Percentiles rank a stretch among this genome's conserved stretches.
These are phyloP conservation scores for Oryza longistaminata DNA, from an alignment of 176 grass and related monocot species.

Conservation along the genomic window DNA sequence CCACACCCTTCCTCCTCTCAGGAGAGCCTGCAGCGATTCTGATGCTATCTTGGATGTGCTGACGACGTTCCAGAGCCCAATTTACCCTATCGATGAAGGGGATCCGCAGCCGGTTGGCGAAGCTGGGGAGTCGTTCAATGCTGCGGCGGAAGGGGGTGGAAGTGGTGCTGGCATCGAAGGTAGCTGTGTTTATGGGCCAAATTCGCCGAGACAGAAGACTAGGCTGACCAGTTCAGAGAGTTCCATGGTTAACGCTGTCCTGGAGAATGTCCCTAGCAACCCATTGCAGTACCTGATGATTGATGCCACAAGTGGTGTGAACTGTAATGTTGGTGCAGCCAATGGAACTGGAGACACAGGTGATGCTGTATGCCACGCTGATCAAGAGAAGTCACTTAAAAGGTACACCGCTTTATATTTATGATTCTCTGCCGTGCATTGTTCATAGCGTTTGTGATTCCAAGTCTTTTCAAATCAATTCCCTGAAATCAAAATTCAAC, in stretches of 20 bases:
- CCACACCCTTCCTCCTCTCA: conserved; percentile 50
- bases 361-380: conserved; percentile 44
- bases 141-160: conserved; percentile 15
- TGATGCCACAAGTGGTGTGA: conserved; percentile 33
- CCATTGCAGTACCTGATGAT: conserved; percentile 78
- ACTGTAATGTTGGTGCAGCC: conserved; percentile 24
- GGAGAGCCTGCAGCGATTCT: conserved; percentile 86
- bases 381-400: conserved; percentile 79
- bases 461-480: not conserved
- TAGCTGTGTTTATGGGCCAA: conserved; percentile 85
- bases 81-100: conserved; percentile 50
- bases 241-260: conserved; percentile 78
- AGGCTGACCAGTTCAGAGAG: conserved; percentile 73
- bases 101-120: conserved; percentile 37
- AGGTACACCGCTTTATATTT: conserved; percentile 45
- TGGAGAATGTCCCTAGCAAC: conserved; percentile 83
- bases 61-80: conserved; percentile 39
- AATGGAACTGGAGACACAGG: conserved; percentile 41
- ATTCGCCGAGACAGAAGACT: conserved; percentile 86
- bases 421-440: conserved; percentile 1
- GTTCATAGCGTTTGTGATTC: conserved; percentile 10
- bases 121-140: conserved; percentile 20
- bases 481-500: not conserved
- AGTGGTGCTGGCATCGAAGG: conserved; percentile 51
- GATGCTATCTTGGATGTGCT: conserved; percentile 69